A percentile compares a stretch with the other conserved stretches of the same genome.
Evolutionary conservation across 495 filamentous ascomycete genomes (phyloP).

Genomic region (Letharia columbiana): DNA sequence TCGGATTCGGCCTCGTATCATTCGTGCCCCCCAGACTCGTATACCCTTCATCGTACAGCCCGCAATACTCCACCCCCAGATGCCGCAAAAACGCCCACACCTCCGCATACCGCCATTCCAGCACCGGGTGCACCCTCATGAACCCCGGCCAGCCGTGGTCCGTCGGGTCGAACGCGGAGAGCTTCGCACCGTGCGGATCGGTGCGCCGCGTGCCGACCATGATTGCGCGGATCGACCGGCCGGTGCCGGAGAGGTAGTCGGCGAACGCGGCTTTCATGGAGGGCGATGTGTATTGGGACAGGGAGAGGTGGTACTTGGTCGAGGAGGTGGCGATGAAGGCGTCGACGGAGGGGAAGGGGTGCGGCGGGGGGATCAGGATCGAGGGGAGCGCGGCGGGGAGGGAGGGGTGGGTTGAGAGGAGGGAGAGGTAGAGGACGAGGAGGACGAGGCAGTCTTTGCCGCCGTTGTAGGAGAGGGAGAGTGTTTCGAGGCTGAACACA

Average conservation of each 20-base stretch:
- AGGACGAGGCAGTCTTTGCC: conserved; percentile 97
- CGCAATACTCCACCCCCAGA: conserved; percentile 69
- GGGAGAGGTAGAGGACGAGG: conserved; percentile 76
- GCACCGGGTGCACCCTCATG: conserved; percentile 87
- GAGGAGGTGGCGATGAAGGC: conserved; percentile 64
- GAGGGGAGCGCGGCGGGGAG: conserved; percentile 50
- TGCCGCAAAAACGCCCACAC: conserved; percentile 92
- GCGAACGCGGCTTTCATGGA: conserved; percentile 71
- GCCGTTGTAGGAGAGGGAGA: conserved; percentile 94
- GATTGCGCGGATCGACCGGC: conserved; percentile 57
- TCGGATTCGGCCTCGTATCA: conserved; percentile 87
- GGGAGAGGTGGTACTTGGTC: conserved; percentile 59
- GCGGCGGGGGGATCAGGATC: conserved; percentile 76
- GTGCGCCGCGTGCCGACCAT: conserved; percentile 89
- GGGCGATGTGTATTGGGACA: conserved; percentile 67
- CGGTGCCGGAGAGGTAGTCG: conserved; percentile 56
- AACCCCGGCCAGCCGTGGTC: conserved; percentile 88
- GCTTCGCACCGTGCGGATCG: conserved; percentile 73
- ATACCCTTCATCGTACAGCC: conserved; percentile 76
- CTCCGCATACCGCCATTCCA: conserved; percentile 95
- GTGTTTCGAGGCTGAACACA: conserved; percentile 51
- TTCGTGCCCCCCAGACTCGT: conserved; percentile 81
- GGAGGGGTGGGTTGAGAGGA: conserved; percentile 40
- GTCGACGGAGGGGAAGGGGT: conserved; percentile 80
- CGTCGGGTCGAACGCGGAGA: conserved; percentile 76